Base-by-base conservation (phyloP, 306 rosid species). In the Delonix regia region DNA sequence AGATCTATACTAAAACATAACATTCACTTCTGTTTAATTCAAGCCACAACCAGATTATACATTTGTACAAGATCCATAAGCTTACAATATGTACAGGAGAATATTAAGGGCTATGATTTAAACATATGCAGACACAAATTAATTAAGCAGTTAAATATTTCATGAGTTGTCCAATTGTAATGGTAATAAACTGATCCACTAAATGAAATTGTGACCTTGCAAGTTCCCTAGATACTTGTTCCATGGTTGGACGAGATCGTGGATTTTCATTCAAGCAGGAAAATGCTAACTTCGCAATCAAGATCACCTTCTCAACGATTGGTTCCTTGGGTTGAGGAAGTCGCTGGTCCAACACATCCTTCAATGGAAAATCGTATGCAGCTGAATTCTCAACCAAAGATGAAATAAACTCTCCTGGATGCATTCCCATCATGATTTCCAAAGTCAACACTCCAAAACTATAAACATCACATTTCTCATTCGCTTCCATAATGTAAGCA, bases 401-500 rank as follows among this genome's bases (percentile, higher is more conserved):
- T 8, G 16, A 48, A 30, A 45, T 11, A 34, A 57, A 7, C 0
- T 75, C 76, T 34, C 39, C 39, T 0, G 76, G 65, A 12, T 81
- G 84, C 22, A 16, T 48, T 67, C 84, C 80, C 5, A 74, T 30
- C 3, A 67, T 2, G 49, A 67, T 81, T 57, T 81, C 84, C 80
- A 67, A 24, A 3, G 80, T 47, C 1, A 80, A 68, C 11, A 80
- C 39, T 1, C 79, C 79, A 64, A 73, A 73, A 19, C 79, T 73
- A 11, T 44, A 80, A 12, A 80, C 70, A 42, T 80, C 80, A 47
- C 75, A 66, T 44, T 73, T 73, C 57, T 74, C 75, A 45, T 66
- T 73, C 0, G 39, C 28, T 68, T 78, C 48, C 75, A 78, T 67
- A 3, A 27, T 66, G 13, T 22, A 77, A 0, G 51, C 83, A 41